Conservation (phyloP, 306 rosid genomes). For the Abrus pulchellus region DNA sequence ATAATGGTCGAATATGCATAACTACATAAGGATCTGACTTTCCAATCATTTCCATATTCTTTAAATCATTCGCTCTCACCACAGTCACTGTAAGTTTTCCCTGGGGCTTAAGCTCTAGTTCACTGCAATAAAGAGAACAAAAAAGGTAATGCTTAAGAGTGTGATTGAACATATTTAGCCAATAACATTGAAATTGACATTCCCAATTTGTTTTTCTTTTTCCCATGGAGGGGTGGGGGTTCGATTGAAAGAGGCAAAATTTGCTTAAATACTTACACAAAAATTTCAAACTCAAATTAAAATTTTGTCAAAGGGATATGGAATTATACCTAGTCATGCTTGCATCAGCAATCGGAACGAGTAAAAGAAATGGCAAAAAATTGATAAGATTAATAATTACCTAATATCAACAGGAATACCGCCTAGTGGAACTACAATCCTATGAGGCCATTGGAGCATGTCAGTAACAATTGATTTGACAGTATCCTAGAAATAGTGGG, state of each 20-base stretch:
- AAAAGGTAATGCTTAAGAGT: background rate
- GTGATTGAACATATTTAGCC: background rate
- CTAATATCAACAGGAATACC: conserved; percentile 85
- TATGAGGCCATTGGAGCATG: conserved; percentile 97
- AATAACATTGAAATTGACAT: conserved; percentile 29
- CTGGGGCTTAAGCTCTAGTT: conserved; percentile 97
- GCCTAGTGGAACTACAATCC: conserved; percentile 89
- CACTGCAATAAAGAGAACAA: conserved; percentile 64
- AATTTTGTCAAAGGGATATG: conserved; percentile 11
- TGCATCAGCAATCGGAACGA: conserved; percentile 19
- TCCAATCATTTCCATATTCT: conserved; percentile 98
- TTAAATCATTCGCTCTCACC: conserved; percentile 76
- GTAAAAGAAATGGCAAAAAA: background rate
- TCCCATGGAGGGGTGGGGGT: background rate
- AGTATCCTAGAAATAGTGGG: conserved; percentile 70
- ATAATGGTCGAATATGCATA: conserved; percentile 74
- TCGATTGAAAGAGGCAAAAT: background rate
- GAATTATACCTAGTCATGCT: background rate
- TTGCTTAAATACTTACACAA: background rate
- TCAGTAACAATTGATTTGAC: conserved; percentile 82
- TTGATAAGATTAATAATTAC: conserved; percentile 54
- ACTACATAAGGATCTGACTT: conserved; percentile 96
- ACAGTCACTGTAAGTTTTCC: conserved; percentile 76
- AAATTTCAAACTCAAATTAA: conserved; percentile 26
- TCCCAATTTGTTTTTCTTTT: background rate